phyloP scores from a whole-genome alignment of 106 monocot species.

The Xerophyta viscosa region DNA sequence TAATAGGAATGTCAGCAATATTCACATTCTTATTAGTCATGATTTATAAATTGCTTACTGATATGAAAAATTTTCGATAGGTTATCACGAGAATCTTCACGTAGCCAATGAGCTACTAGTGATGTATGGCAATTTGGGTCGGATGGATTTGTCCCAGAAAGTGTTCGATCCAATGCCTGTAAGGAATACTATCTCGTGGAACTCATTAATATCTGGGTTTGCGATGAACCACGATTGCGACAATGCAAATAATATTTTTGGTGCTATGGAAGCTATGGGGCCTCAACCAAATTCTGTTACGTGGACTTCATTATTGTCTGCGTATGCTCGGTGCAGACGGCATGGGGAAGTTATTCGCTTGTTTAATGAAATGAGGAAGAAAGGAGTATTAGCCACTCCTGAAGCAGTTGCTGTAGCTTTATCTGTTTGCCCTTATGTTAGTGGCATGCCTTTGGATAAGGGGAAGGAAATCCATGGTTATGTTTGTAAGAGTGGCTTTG shows the following conservation, averaged over 20 bases:
- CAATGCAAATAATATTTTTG: conserved; percentile 17
- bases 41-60: no score
- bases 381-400: conserved; percentile 12
- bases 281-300: conserved; percentile 38
- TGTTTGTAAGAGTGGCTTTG: conserved; percentile 25
- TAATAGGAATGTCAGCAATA: no score
- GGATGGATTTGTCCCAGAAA: conserved; percentile 17
- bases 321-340: conserved; percentile 29
- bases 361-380: conserved; percentile 39
- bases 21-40: no score
- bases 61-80: no score
- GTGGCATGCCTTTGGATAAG: conserved; percentile 10
- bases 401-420: conserved; percentile 41
- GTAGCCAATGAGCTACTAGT: conserved; percentile 44
- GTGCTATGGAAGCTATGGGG: conserved; percentile 25
- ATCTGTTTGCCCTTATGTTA: conserved; percentile 39
- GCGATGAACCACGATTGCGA: conserved; percentile 16
- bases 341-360: conserved; percentile 18
- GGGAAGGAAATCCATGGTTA: conserved; percentile 45
- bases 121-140: conserved; percentile 21
- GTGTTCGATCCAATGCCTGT: conserved; percentile 54
- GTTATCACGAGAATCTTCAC: conserved; percentile 34
- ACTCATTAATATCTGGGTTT: conserved; percentile 41
- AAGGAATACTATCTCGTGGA: conserved; percentile 42
- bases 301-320: conserved; percentile 62